Base-by-base conservation (phyloP, 495 filamentous ascomycete species). In the Neurospora sublineolata region DNA sequence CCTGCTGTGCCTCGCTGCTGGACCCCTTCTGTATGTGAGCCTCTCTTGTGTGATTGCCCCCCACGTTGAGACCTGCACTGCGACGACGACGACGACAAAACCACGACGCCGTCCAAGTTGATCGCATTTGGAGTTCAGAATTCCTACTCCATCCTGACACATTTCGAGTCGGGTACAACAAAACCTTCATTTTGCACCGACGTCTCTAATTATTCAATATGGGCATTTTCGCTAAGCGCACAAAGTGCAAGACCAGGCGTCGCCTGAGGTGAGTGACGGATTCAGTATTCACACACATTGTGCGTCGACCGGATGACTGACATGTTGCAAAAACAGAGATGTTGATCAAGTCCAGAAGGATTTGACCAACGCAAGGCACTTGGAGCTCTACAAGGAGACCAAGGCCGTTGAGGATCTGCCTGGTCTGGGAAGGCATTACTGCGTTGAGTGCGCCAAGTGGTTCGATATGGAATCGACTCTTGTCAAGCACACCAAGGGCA, bases 381-480 rank as follows among this genome's bases (percentile, higher is more conserved):
- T 99, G 33, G 82, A 86, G 44, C 87, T 91, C 68, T 91, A 89
- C 85, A 92, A 93, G 76, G 87, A 88, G 38, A 85, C 89, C 64
- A 94, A 97, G 76, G 90, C 92, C 36, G 82, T 86, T 23, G 94
- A 97, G 78, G 94, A 97, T 75, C 86, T 95, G 18, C 95, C 94
- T 8, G 94, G 89, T 0, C 83, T 97, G 37, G 94, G 94, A 6
- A 83, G 85, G 76, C 90, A 87, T 74, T 97, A 97, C 79, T 99
- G 94, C 79, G 84, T 91, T n/a, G 92, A 97, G 82, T 99, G 94
- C 77, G 89, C 94, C 44, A 97, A 97, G 83, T 97, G 91, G 90
- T 97, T 94, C 79, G 95, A 97, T 81, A 91, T 89, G 70, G 93
- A 96, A 68, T 81, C 88, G 75, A 95, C 90, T 76, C 83, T 97